These are phyloP conservation scores for Aegilops bicornis DNA, from an alignment of 176 grass and related monocot genomes.

Conservation along the genomic window DNA sequence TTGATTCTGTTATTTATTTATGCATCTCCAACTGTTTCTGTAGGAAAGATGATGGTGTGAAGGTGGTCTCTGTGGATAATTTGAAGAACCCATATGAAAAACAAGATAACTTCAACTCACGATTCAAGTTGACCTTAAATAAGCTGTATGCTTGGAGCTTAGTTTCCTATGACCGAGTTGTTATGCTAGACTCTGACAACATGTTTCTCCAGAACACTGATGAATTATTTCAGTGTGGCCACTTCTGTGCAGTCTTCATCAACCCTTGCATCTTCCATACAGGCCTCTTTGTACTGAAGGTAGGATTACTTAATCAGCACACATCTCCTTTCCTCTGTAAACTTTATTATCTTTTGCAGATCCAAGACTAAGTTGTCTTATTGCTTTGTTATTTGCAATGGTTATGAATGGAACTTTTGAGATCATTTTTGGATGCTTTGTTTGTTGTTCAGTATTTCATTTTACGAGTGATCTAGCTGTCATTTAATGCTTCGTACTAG, in stretches of 20 bases:
- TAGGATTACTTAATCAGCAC: slow-evolving; percentile 15
- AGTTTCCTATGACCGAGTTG: slow-evolving; percentile 70
- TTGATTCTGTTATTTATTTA: slow-evolving; percentile 19
- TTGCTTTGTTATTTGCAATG: slow-evolving; percentile 10
- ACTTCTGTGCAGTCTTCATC: slow-evolving; percentile 94
- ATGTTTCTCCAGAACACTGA: slow-evolving; percentile 94
- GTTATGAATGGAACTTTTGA: slow-evolving; percentile 1
- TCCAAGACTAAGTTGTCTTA: background rate
- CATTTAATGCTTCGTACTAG: slow-evolving; percentile 6
- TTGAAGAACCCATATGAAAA: slow-evolving; percentile 93
- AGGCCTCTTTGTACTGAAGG: slow-evolving; percentile 93
- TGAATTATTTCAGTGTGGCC: slow-evolving; percentile 87
- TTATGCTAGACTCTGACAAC: slow-evolving; percentile 97
- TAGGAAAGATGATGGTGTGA: slow-evolving; percentile 94
- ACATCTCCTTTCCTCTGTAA: background rate
- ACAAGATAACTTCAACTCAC: slow-evolving; percentile 81
- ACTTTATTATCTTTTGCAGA: background rate
- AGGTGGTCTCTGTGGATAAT: slow-evolving; percentile 86
- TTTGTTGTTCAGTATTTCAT: slow-evolving; percentile 3
- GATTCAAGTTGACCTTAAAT: slow-evolving; percentile 96
- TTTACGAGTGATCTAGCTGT: background rate
- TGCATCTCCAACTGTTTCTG: slow-evolving; percentile 39
- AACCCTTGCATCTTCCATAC: slow-evolving; percentile 98
- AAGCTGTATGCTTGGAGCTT: slow-evolving; percentile 95
- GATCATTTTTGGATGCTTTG: background rate